Base-by-base conservation (phyloP, 495 filamentous ascomycete genomes). In the Aspergillus cristatus region DNA sequence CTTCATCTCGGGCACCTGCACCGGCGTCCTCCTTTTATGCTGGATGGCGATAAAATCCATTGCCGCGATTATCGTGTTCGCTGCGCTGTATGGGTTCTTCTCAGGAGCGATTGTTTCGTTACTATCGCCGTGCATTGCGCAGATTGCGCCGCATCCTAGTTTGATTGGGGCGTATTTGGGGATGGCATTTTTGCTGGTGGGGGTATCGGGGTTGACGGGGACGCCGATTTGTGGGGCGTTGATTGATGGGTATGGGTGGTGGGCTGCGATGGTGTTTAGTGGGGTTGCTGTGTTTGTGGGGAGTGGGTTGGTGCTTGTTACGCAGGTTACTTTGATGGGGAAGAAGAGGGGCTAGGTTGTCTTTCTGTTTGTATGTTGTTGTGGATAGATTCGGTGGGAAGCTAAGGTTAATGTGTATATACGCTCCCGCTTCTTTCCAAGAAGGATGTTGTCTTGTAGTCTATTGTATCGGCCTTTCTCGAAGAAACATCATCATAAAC, bases 81-180 rank as follows among this genome's bases (percentile, higher is more conserved):
- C 66, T 5, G 43, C 73, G 6, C 20, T 79, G 7, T 76, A 78
- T 44, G 76, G 77, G 0, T 75, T 77, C 36, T 62, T 64, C 4
- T 74, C 65, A 28, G 78, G 78, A 0, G 69, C 62, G 14, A 68
- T 73, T 13, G 69, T 81, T 31, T 71, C 68, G 6, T 51, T 82
- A 7, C 18, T 15, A 6, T 15, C 37, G 1, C 26, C 37, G 12
- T 14, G 14, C 8, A 32, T 48, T 24, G 35, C 45, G 1, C 20
- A 40, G 14, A 17, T 25, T 14, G 13, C 40, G 3, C 13, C 25
- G 3, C 36, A 42, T 12, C 22, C 42, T 20, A 32, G 61, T 15
- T 52, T 71, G 4, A 65, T 81, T 20, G 77, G 77, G 0, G 70
- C 71, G n/a, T 59, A 75, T 28, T 68, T 81, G 53, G 77, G 78